Base-by-base conservation (phyloP, 1,139 yeast genomes). In the Protomyces pachydermus region DNA sequence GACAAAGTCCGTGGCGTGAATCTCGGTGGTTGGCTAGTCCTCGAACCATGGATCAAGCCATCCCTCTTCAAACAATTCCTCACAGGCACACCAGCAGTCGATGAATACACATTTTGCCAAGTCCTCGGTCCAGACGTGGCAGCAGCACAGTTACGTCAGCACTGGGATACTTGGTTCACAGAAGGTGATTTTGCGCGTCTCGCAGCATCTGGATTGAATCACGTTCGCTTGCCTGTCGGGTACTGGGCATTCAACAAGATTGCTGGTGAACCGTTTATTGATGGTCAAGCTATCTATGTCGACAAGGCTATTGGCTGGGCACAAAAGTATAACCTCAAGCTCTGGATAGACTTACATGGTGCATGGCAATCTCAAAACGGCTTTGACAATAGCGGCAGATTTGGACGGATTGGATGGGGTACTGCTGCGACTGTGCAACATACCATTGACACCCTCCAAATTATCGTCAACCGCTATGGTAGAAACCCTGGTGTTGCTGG, bases 341-440 rank as follows among this genome's bases (percentile, higher is more conserved):
- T 84, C 23, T 90, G 97, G 97, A 81, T 93, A 64, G 98, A 93
- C 74, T 78, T 93, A 71, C 98, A 93, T 74, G 98, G 98, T 66
- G 96, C 90, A 28, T 95, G 97, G 56, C 98, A 97, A n/a, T 87
- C 96, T 25, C 98, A 91, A 76, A 91, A 91, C 73, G 55, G 98
- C 23, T 93, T 91, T 74, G 98, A 93, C 75, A 91, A 93, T 77
- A 89, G 97, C 10, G 98, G 98, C 35, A 77, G 83, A 68, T 82
- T 96, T 71, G 97, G 88, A 72, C 68, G 72, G 5, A 71, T 81
- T 65, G 78, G 78, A 9, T 69, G 70, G 70, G 86, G 85, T 74
- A 73, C 77, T 28, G 71, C 71, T 25, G 80, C 77, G 54, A 85
- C 87, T 71, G 76, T 80, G 52, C 76, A 81, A 60, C 70, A 80